Base-by-base conservation (phyloP, 805 yeast genomes). In the Cyberlindnera samutprakarnensis region DNA sequence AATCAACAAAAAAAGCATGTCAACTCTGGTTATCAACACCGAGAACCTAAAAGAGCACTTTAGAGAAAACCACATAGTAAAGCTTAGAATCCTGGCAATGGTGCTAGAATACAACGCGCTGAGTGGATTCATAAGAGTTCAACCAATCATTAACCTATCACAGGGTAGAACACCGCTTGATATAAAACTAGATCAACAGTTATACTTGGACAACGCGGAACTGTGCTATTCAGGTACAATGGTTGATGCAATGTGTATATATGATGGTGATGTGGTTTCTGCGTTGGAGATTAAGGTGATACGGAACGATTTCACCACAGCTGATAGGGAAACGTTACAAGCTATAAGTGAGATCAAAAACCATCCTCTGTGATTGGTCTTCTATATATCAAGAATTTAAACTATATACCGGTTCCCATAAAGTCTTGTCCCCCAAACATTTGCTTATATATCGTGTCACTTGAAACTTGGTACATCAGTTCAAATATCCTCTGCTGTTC, bases 391-490 rank as follows among this genome's bases (percentile, higher is more conserved):
- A 15, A 21, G 24, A 13, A 4, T 15, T 15, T 18, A 7, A 14
- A 23, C 24, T 12, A 21, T 18, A 6, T 6, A 17, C 20, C 6
- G 9, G 7, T n/a, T 19, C 27, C 26, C 4, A 38, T 32, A 21
- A 39, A 42, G 14, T 42, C 39, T 27, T 35, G 42, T 14, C 36
- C 38, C 3, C 69, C 57, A 47, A 76, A 74, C 42, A 72, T 72
- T 42, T 75, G 81, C 32, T 75, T 84, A 82, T 85, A 78, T 21
- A 78, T 75, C 17, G 75, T 62, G 34, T 78, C 85, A 20, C 43
- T 47, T 3, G 73, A 67, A 4, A 76, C 70, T 48, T 72, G 79
- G 44, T 67, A 70, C 38, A 79, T 68, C 61, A 79, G 57, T 44
- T 77, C 82, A 47, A 66, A 73, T 14, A 77, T 67, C 31, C 64